phyloP scores from a whole-genome alignment of 208 protist species.

The Crithidia mellificae region DNA sequence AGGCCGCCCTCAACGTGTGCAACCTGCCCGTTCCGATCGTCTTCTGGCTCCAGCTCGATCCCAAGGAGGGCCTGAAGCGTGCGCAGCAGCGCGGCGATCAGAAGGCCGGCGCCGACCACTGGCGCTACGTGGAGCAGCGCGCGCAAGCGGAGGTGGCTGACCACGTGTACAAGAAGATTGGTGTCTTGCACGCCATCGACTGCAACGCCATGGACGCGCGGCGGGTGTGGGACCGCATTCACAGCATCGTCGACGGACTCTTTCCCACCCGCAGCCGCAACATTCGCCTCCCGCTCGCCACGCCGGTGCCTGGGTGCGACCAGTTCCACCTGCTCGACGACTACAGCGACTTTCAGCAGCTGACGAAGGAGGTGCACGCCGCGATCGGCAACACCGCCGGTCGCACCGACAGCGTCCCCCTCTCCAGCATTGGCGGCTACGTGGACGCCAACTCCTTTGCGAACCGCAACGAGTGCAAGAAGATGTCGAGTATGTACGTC shows the following conservation, averaged over 20 bases:
- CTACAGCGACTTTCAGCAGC: constrained; percentile 52
- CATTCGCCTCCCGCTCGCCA: constrained; percentile 32
- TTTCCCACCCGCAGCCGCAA: constrained; percentile 38
- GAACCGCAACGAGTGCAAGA: constrained; percentile 30
- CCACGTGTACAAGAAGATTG: constrained; percentile 61
- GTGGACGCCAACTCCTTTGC: constrained; percentile 65
- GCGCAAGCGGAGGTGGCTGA: constrained; percentile 63
- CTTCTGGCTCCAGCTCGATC: constrained; percentile 76
- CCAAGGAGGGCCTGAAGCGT: constrained; percentile 56
- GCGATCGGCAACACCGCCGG: constrained; percentile 61
- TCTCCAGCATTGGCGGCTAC: constrained; percentile 78
- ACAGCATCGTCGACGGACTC: constrained; percentile 45
- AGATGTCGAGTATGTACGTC: constrained; percentile 57
- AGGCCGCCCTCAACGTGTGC: constrained; percentile 52
- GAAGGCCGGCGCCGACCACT: constrained; percentile 48
- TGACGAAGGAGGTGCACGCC: constrained; percentile 65
- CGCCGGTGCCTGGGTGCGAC: constrained; percentile 24
- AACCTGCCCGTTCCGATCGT: constrained; percentile 71
- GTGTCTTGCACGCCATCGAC: constrained; percentile 54
- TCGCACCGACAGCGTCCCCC: constrained; percentile 67
- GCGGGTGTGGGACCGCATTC: constrained; percentile 49
- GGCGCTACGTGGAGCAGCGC: constrained; percentile 75
- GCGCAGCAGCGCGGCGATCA: constrained; percentile 56
- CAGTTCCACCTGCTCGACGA: constrained; percentile 56
- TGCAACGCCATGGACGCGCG: constrained; percentile 42